phyloP scores from a whole-genome alignment of 192 early-diverging fungal genomes.

The Lobosporangium transversale region DNA sequence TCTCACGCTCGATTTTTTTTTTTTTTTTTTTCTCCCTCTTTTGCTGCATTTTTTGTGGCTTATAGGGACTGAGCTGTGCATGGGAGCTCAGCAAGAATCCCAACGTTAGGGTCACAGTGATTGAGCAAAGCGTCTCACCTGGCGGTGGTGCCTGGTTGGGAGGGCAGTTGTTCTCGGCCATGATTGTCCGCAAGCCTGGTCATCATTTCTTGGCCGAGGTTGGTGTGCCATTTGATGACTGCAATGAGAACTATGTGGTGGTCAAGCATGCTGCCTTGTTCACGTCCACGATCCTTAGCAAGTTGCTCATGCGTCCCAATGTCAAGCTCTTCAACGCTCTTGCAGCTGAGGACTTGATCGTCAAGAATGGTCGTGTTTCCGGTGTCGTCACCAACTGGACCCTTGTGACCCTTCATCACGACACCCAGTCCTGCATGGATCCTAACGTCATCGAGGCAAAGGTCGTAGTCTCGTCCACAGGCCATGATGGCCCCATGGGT shows the following conservation, averaged over 20 bases:
- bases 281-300: conserved; percentile 76
- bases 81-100: conserved; percentile 74
- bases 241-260: conserved; percentile 75
- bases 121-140: conserved; percentile 75
- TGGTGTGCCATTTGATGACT: conserved; percentile 74
- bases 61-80: conserved; percentile 69
- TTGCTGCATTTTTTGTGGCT: neutral
- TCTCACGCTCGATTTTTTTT: neutral
- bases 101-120: conserved; percentile 72
- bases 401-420: conserved; percentile 67
- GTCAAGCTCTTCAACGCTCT: conserved; percentile 83
- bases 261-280: conserved; percentile 79
- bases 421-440: conserved; percentile 75
- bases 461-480: conserved; percentile 72
- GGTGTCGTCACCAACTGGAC: conserved; percentile 85
- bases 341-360: conserved; percentile 76
- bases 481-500: conserved; percentile 77
- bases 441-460: conserved; percentile 74
- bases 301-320: conserved; percentile 67
- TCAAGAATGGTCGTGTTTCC: conserved; percentile 63
- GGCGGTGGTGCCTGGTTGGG: conserved; percentile 81
- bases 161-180: conserved; percentile 76
- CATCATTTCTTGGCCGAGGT: conserved; percentile 72
- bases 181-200: conserved; percentile 79
- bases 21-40: neutral